These are phyloP conservation scores for Aureobasidium melanogenum DNA, from an alignment of 2,329 filamentous ascomycete genomes.

Conservation along the genomic window DNA sequence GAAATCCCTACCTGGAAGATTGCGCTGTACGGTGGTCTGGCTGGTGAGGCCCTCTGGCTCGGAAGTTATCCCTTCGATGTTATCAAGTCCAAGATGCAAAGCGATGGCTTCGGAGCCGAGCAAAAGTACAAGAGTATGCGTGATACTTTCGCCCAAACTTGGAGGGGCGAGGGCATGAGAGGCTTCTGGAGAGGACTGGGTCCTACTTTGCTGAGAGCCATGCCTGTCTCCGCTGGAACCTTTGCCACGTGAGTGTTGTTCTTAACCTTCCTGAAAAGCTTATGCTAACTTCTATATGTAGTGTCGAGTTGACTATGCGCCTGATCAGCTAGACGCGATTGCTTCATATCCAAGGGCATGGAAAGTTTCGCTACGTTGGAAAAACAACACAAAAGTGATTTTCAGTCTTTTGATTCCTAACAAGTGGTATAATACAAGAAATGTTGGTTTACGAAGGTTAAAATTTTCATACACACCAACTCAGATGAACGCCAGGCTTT, in stretches of 20 bases:
- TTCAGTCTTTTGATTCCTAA: not conserved
- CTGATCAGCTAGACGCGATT: constrained; percentile 2
- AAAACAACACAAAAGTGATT: not conserved
- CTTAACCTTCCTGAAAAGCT: not conserved
- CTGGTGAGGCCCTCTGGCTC: constrained; percentile 90
- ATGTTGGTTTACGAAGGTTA: not conserved
- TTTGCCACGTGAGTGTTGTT: constrained; percentile 60
- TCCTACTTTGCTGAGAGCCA: constrained; percentile 83
- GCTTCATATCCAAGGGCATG: not conserved
- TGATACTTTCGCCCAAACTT: constrained; percentile 82
- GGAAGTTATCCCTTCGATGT: constrained; percentile 93
- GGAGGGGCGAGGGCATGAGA: constrained; percentile 60
- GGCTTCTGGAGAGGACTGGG: constrained; percentile 95
- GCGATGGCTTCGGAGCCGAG: constrained; percentile 70
- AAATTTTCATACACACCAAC: constrained; percentile 1
- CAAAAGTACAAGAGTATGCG: constrained; percentile 74
- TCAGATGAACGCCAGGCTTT: constrained; percentile 6
- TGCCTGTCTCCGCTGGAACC: constrained; percentile 96
- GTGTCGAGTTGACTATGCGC: constrained; percentile 12
- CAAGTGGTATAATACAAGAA: not conserved
- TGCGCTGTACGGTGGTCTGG: constrained; percentile 83
- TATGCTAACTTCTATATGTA: not conserved
- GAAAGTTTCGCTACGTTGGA: not conserved
- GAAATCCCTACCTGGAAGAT: constrained; percentile 79
- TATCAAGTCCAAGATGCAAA: constrained; percentile 99